These are phyloP conservation scores for Wickerhamomyces canadensis DNA, from an alignment of 805 yeast species.

Conservation along the genomic window DNA sequence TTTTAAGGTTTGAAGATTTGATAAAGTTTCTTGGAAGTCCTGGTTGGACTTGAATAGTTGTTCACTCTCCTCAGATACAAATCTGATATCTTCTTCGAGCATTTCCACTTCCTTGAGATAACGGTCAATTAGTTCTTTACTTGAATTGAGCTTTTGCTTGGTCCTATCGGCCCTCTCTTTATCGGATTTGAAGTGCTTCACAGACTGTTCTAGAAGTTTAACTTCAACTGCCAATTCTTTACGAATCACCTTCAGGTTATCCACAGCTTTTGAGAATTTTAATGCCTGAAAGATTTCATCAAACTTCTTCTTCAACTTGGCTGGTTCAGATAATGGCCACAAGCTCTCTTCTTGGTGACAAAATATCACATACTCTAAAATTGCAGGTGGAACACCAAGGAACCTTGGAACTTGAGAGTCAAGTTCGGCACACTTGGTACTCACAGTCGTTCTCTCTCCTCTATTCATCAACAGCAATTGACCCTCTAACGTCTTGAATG, in stretches of 20 bases:
- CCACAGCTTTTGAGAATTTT: conserved; percentile 86
- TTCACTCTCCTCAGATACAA: conserved; percentile 54
- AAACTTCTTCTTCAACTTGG: conserved; percentile 81
- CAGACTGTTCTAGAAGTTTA: conserved; percentile 71
- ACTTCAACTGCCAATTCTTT: conserved; percentile 77
- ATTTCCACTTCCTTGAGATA: conserved; percentile 43
- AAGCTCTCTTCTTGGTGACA: conserved; percentile 96
- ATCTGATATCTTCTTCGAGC: conserved; percentile 44
- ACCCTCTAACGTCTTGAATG: conserved; percentile 90
- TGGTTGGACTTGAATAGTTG: conserved; percentile 69
- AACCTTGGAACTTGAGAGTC: conserved; percentile 76
- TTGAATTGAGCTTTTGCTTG: conserved; percentile 37
- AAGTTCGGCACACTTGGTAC: conserved; percentile 78
- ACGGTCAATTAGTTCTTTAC: conserved; percentile 37
- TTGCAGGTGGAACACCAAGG: conserved; percentile 83
- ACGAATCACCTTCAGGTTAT: conserved; percentile 64
- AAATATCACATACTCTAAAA: conserved; percentile 87
- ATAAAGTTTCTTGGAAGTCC: conserved; percentile 68
- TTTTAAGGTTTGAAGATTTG: conserved; percentile 52
- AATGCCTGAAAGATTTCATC: conserved; percentile 96
- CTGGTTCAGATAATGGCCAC: conserved; percentile 95
- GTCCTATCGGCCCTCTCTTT: conserved; percentile 64
- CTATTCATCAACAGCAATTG: conserved; percentile 62
- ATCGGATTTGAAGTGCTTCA: conserved; percentile 69
- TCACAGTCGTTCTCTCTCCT: conserved; percentile 68